Percentiles rank a stretch among this genome's conserved stretches.
phyloP scores from a whole-genome alignment of 2,329 filamentous ascomycete species.

The Fusarium burgessii region DNA sequence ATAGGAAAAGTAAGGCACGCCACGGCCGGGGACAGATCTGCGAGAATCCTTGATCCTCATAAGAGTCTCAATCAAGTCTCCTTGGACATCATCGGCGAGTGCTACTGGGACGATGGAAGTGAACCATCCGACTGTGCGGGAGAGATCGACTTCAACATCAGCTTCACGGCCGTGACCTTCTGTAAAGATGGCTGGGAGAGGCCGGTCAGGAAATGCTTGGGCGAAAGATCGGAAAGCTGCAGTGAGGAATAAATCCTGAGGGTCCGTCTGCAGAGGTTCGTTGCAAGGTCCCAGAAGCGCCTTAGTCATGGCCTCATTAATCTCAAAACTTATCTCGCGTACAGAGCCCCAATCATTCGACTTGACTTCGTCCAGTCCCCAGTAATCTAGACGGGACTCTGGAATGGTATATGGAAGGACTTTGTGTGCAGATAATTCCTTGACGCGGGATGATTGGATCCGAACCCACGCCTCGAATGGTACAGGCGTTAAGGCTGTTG shows the following conservation, averaged over 20 bases:
- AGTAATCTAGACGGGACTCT: not conserved
- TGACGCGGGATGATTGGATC: not conserved
- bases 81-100: not conserved
- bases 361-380: not conserved
- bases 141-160: slow-evolving; percentile 47
- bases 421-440: not conserved
- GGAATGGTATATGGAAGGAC: not conserved
- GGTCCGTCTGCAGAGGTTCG: slow-evolving; percentile 49
- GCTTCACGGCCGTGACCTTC: slow-evolving; percentile 57
- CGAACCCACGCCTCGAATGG: not conserved
- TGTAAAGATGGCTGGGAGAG: slow-evolving; percentile 51
- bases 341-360: not conserved
- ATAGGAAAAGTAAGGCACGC: not conserved
- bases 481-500: not conserved
- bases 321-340: not conserved
- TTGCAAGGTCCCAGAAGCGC: slow-evolving; percentile 4
- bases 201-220: slow-evolving; percentile 50
- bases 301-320: not conserved
- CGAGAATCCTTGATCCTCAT: slow-evolving; percentile 51
- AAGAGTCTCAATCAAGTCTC: slow-evolving; percentile 44
- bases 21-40: slow-evolving; percentile 37
- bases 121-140: slow-evolving; percentile 59
- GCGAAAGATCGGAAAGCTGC: slow-evolving; percentile 50
- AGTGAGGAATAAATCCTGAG: slow-evolving; percentile 54
- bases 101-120: slow-evolving; percentile 45